Evolutionary conservation across 306 rosid genomes (phyloP), one percentile per base, ranked within the genome.

Genomic region (Lathyrus aphaca): DNA sequence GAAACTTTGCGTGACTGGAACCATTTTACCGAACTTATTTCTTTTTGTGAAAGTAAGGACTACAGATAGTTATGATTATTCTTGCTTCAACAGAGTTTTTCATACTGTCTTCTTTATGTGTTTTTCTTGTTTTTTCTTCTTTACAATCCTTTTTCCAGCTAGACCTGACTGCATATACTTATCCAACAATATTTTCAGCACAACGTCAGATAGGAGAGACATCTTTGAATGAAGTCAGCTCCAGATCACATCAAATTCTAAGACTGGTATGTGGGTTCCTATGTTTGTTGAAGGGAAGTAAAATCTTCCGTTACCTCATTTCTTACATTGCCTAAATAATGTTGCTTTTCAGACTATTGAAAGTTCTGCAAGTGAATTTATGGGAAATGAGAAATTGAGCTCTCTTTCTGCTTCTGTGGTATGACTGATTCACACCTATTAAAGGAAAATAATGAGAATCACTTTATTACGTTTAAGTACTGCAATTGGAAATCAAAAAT

Each of bases 121-220:
- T 45, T 81, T 71, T 62, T 13, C 25, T 17, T 32, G n/a, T 42
- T 54, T 46, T 67, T 72, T 54, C 42, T 23, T 51, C 39, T 19
- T 66, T 57, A 56, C 35, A 71, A 53, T 17, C 37, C 44, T 29
- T 40, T 76, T 38, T 32, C 16, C 74, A 55, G 49, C 49, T 66
- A 23, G 58, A 80, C 37, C 27, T 39, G 71, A 68, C 64, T 45
- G 68, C 56, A 70, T 38, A 64, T 38, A 64, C 68, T 40, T 64
- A 59, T 25, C 23, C 23, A 37, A 39, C 55, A 32, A 39, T 45
- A 64, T 83, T 79, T 69, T 30, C 89, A 94, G 98, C 89, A 80
- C 95, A 94, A 83, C 86, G 97, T 80, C 92, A 90, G 83, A 87
- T 88, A 62, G 98, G 98, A 66, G 97, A 94, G 86, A 94, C 98